Evolutionary conservation across 2,329 filamentous ascomycete species (phyloP).

Genomic region (Phialophora chinensis): DNA sequence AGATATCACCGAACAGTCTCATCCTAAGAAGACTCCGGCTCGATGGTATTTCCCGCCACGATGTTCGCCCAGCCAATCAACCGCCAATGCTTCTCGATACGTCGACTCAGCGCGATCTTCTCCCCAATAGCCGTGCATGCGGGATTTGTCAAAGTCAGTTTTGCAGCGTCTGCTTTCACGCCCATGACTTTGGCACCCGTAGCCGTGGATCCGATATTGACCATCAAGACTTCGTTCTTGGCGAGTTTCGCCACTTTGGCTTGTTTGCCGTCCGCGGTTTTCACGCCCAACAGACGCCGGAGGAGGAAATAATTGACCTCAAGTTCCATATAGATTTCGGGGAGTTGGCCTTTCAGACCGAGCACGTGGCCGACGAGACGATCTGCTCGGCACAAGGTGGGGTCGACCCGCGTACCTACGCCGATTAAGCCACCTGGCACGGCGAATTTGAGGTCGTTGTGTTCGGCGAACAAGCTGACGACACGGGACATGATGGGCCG

Average conservation of each 20-base stretch:
- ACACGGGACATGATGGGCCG: constrained; percentile 96
- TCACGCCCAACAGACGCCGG: constrained; percentile 90
- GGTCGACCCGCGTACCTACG: constrained; percentile 96
- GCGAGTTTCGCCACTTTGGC: constrained; percentile 97
- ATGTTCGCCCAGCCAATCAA: constrained; percentile 90
- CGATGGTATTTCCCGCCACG: constrained; percentile 60
- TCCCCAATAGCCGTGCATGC: constrained; percentile 97
- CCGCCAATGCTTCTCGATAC: constrained; percentile 99
- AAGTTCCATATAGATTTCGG: constrained; percentile 96
- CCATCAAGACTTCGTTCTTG: constrained; percentile 99
- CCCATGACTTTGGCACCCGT: constrained; percentile 96
- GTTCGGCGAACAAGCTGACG: constrained; percentile 93
- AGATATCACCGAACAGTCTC: constrained; percentile 6
- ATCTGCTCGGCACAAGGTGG: constrained; percentile 97
- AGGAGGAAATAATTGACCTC: constrained; percentile 99
- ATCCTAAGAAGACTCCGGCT: constrained; percentile 44
- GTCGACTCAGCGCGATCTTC: constrained; percentile 93
- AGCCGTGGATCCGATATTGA: constrained; percentile 97
- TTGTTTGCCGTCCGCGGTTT: constrained; percentile 97
- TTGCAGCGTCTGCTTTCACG: constrained; percentile 97
- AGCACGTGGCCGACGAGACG: constrained; percentile 98
- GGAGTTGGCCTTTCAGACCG: constrained; percentile 88
- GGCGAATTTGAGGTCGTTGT: constrained; percentile 98
- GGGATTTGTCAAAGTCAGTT: constrained; percentile 88
- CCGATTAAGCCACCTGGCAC: constrained; percentile 97